Conservation (phyloP, 306 rosid species). For the Sindora glabra region DNA sequence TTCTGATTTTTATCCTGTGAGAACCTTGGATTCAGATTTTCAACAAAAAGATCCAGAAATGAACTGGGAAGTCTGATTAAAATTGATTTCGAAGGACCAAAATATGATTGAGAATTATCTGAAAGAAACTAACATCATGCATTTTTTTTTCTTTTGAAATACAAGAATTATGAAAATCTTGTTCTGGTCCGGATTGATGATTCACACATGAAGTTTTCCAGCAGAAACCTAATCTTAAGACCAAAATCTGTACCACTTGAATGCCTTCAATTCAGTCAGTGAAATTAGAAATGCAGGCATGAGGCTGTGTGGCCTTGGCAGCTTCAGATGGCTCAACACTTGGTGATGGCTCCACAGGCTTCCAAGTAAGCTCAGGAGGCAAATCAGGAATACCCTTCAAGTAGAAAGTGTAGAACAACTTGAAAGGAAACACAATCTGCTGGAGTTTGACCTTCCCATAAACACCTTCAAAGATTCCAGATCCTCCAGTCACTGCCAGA, state of each 20-base stretch:
- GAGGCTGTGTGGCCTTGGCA: constrained; percentile 52
- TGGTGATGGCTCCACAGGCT: constrained; percentile 50
- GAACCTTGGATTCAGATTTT: no score
- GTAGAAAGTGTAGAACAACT: constrained; percentile 70
- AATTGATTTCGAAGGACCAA: no score
- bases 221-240: background rate
- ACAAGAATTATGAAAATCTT: no score
- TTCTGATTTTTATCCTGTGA: no score
- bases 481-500: constrained; percentile 58
- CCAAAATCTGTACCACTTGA: no score
- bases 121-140: no score
- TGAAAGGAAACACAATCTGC: constrained; percentile 60
- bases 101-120: no score
- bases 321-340: constrained; percentile 52
- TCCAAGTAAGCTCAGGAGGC: constrained; percentile 47
- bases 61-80: no score
- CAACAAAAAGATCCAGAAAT: no score
- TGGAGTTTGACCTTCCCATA: constrained; percentile 59
- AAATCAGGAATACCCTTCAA: constrained; percentile 71
- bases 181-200: no score
- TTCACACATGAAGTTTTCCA: background rate
- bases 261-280: constrained; percentile 23
- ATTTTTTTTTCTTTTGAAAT: no score
- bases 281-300: constrained; percentile 38
- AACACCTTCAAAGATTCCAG: constrained; percentile 67